Evolutionary conservation across 1,139 yeast species (phyloP).

Genomic region (Maudiozyma humilis): DNA sequence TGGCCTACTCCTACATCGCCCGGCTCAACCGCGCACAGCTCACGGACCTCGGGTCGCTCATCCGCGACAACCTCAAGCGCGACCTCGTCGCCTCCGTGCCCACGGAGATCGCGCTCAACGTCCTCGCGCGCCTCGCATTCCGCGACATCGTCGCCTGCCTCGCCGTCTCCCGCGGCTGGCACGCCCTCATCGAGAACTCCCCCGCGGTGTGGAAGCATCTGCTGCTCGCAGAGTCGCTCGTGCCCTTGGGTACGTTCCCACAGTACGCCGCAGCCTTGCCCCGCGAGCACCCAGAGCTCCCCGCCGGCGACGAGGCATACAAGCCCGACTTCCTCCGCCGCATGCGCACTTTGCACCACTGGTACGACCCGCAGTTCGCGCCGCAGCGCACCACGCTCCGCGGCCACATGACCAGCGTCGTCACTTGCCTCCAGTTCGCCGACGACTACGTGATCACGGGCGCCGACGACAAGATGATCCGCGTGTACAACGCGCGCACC

Average conservation of each 20-base stretch:
- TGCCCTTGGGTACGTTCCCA: conserved; percentile 30
- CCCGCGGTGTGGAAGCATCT: conserved; percentile 55
- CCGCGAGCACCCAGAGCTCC: conserved; percentile 16
- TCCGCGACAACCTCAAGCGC: conserved; percentile 56
- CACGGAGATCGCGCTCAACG: conserved; percentile 59
- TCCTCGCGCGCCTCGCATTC: conserved; percentile 61
- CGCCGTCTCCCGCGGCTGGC: conserved; percentile 67
- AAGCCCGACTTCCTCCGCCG: conserved; percentile 39
- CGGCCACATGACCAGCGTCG: conserved; percentile 75
- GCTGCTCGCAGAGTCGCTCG: conserved; percentile 46
- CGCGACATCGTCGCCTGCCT: conserved; percentile 54
- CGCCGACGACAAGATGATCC: conserved; percentile 77
- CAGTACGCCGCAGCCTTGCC: conserved; percentile 14
- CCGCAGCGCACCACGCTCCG: conserved; percentile 65
- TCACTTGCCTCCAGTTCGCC: conserved; percentile 90
- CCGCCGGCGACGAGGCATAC: conserved; percentile 24
- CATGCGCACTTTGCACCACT: conserved; percentile 55
- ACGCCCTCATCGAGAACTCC: conserved; percentile 47
- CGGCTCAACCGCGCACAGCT: conserved; percentile 59
- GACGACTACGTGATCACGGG: conserved; percentile 88
- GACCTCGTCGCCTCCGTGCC: conserved; percentile 72
- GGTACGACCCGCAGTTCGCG: conserved; percentile 70
- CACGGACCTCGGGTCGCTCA: conserved; percentile 53
- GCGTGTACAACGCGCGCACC: conserved; percentile 69
- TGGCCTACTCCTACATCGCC: conserved; percentile 58